phyloP scores from a whole-genome alignment of 352 stramenopile species.

The Globisporangium perplexum region DNA sequence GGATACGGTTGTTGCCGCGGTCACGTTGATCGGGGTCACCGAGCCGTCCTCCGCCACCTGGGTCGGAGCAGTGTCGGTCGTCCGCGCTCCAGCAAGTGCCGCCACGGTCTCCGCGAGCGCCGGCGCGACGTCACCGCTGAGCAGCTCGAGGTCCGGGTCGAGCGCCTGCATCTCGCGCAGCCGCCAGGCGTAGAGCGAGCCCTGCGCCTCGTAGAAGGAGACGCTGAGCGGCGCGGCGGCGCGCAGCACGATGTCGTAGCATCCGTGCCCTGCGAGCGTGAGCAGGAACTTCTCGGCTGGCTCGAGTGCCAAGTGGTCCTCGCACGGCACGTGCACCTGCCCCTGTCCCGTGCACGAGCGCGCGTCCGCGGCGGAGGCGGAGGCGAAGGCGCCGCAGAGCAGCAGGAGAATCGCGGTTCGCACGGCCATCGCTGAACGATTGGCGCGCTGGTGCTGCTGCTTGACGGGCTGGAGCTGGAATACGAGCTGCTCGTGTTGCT shows the following conservation, averaged over 20 bases:
- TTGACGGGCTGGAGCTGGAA: no score
- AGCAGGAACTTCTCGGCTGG: constrained; percentile 42
- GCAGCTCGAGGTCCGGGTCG: constrained; percentile 5
- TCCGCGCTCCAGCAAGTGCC: neutral
- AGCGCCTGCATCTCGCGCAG: constrained; percentile 16
- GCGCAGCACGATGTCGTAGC: constrained; percentile 37
- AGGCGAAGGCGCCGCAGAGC: neutral
- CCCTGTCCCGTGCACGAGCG: constrained; percentile 41
- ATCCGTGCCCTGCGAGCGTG: constrained; percentile 46
- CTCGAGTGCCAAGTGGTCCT: constrained; percentile 38
- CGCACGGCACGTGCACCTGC: constrained; percentile 39
- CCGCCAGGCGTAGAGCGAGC: constrained; percentile 12
- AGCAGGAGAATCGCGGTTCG: neutral
- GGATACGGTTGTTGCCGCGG: neutral
- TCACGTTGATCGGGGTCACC: neutral
- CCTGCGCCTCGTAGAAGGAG: constrained; percentile 41
- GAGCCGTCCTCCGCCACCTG: neutral
- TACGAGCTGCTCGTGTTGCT: no score
- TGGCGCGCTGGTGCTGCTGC: no score
- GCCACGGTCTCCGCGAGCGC: neutral
- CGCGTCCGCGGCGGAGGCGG: neutral
- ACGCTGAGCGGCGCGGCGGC: constrained; percentile 39
- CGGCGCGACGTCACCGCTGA: neutral
- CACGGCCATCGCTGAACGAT: no score
- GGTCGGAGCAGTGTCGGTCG: neutral